phyloP scores from a whole-genome alignment of 75 land plant species.

The Selaginella tamariscina region DNA sequence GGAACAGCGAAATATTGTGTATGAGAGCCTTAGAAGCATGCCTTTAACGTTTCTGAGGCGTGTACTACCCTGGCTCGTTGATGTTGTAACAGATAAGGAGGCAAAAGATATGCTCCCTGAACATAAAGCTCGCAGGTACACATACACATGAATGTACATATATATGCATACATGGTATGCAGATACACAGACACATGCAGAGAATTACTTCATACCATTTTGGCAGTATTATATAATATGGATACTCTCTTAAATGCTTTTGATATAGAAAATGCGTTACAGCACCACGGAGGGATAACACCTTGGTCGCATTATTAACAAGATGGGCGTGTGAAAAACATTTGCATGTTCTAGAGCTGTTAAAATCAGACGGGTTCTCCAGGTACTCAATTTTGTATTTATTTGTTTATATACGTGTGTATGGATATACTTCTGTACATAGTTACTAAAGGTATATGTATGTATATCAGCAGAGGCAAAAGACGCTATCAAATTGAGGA shows the following conservation, averaged over 20 bases:
- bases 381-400: too few relatives aligned
- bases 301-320: slow-evolving; percentile 52
- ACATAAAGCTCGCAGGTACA: slow-evolving; percentile 11
- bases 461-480: too few relatives aligned
- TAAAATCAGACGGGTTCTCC: neutral
- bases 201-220: too few relatives aligned
- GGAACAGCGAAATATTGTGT: neutral
- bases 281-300: slow-evolving; percentile 55
- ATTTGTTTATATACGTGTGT: too few relatives aligned
- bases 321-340: slow-evolving; percentile 78
- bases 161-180: too few relatives aligned
- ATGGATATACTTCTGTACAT: too few relatives aligned
- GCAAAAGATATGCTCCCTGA: slow-evolving; percentile 9
- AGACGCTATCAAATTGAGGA: neutral
- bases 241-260: neutral
- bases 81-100: neutral
- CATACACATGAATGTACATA: too few relatives aligned
- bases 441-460: too few relatives aligned
- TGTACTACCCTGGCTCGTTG: slow-evolving; percentile 1
- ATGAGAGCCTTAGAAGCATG: slow-evolving; percentile 8
- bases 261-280: slow-evolving; percentile 19
- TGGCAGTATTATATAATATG: neutral
- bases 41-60: neutral
- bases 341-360: slow-evolving; percentile 10
- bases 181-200: too few relatives aligned